phyloP scores from a whole-genome alignment of 202 grass and related monocot species.

The Setaria viridis region DNA sequence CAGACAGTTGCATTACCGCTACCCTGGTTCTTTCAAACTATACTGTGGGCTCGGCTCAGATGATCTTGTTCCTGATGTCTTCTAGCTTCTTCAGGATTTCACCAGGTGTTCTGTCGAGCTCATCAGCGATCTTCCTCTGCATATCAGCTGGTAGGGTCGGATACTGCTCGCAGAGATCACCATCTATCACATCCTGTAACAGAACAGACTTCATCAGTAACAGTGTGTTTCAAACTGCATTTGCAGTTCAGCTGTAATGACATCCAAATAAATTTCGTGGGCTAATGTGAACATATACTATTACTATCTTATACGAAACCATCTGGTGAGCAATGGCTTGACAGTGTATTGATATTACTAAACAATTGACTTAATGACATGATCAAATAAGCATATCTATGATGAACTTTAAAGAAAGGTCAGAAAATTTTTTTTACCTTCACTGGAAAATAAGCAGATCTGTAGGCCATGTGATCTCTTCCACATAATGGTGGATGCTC shows the following conservation, averaged over 20 bases:
- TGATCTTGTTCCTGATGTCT: constrained; percentile 98
- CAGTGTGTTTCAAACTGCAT: background rate
- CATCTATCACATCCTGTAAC: constrained; percentile 95
- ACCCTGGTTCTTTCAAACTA: background rate
- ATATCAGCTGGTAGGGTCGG: constrained; percentile 87
- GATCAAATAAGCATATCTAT: background rate
- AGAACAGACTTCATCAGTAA: constrained; percentile 36
- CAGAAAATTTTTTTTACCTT: constrained; percentile 61
- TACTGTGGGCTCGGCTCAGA: constrained; percentile 44
- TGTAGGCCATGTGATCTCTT: constrained; percentile 94
- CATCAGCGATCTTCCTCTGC: constrained; percentile 98
- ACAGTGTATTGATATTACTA: constrained; percentile 6
- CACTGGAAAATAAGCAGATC: constrained; percentile 96
- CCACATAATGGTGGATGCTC: constrained; percentile 97
- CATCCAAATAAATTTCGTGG: constrained; percentile 19
- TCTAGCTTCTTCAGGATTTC: constrained; percentile 99
- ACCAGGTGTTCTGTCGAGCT: constrained; percentile 85
- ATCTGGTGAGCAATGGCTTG: background rate
- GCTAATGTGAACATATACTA: background rate
- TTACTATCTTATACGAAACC: background rate
- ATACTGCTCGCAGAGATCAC: constrained; percentile 95
- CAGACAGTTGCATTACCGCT: background rate
- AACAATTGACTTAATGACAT: background rate
- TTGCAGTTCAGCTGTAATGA: constrained; percentile 23
- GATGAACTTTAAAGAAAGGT: background rate